Conservation (phyloP, 1,139 yeast genomes). For the Maudiozyma humilis region DNA sequence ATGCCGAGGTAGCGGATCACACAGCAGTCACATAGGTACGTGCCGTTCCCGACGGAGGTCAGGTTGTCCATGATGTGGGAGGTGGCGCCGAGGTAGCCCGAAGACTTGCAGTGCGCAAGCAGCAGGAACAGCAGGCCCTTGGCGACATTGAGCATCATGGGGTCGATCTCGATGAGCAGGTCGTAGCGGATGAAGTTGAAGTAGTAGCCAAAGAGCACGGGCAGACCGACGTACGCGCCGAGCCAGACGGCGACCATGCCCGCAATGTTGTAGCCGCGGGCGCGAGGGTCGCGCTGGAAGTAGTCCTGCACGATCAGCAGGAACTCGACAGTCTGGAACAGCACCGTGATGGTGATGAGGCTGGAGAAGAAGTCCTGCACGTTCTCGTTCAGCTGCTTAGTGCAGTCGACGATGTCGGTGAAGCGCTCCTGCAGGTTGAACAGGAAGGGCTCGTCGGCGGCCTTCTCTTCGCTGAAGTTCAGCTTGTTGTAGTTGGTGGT, state of each 20-base stretch:
- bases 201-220: slow-evolving; percentile 24
- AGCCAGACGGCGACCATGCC: slow-evolving; percentile 17
- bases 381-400: slow-evolving; percentile 19
- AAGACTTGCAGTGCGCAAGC: slow-evolving; percentile 7
- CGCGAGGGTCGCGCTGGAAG: slow-evolving; percentile 1
- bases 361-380: slow-evolving; percentile 28
- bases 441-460: slow-evolving; percentile 9
- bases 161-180: slow-evolving; percentile 24
- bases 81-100: slow-evolving; percentile 8
- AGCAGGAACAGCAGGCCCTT: slow-evolving; percentile 19
- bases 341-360: slow-evolving; percentile 19
- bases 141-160: slow-evolving; percentile 25
- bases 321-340: slow-evolving; percentile 22
- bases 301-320: slow-evolving; percentile 9
- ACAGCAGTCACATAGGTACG: slow-evolving; percentile 1
- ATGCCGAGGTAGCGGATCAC: slow-evolving; percentile 9
- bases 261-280: slow-evolving; percentile 6
- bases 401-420: slow-evolving; percentile 18
- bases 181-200: slow-evolving; percentile 29
- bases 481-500: slow-evolving; percentile 4
- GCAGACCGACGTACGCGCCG: slow-evolving; percentile 15
- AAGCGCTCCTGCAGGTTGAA: slow-evolving; percentile 22
- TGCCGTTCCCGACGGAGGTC: background rate
- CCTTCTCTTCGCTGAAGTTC: background rate
- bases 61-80: slow-evolving; percentile 1